Base-by-base conservation (phyloP, 306 rosid species). In the Gillenia trifoliata region DNA sequence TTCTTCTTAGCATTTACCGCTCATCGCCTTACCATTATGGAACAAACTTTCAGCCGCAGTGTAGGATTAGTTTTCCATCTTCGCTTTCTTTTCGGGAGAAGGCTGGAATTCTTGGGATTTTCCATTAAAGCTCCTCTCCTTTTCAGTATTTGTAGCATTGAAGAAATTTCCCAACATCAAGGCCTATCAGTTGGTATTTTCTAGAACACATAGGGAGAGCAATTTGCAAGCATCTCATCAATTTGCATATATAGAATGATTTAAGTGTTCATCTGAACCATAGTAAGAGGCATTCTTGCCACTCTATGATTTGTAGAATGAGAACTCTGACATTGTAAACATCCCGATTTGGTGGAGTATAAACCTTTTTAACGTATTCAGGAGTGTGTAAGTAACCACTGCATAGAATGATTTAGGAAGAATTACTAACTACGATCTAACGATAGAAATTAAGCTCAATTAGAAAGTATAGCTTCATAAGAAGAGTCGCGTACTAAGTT, bases 331-430 rank as follows among this genome's bases (percentile, higher is more conserved):
- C 81, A 28, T 80, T 79, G 15, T 85, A 85, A 1, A 85, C 80
- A 25, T 85, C n/a, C 75, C 0, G 60, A 85, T 31, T 85, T 76
- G 0, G 26, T 57, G 1, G 90, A 86, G 43, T 66, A 86, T 30
- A 77, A 1, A 1, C 89, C 82, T 26, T 75, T 19, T 11, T 49
- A 3, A 49, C 36, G n/a, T 66, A 67, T 69, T 85, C 82, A 3
- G 76, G 88, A 19, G 86, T n/a, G n/a, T n/a, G 75, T 11, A 79
- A n/a, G 52, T 75, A 86, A 2, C 87, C 84, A 73, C 89, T 80
- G 67, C 78, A 80, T 3, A 36, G 6, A 7, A 70, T 56, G n/a
- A 20, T 47, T 23, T 20, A 23, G n/a, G 38, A 59, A 70, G 29
- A 8, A 36, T 25, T 63, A 61, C 52, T 25, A 34, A 31, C 33